Evolutionary conservation across 768 basidiomycete species (phyloP).

Genomic region (Suillus variegatus): DNA sequence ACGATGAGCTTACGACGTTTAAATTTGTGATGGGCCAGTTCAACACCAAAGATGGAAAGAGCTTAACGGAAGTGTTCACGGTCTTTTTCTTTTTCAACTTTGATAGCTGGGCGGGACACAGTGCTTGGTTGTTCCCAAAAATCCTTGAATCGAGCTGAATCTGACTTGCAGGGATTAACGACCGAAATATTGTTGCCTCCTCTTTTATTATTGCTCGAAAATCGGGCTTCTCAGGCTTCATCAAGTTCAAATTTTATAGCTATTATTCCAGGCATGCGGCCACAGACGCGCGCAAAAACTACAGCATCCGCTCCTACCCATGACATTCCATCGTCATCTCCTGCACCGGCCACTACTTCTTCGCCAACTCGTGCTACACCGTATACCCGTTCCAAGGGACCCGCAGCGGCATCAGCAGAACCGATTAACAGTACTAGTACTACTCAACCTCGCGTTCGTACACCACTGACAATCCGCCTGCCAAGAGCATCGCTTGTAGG

Average conservation of each 20-base stretch:
- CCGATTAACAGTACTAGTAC: not conserved
- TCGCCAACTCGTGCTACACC: not conserved
- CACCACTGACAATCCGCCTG: not conserved
- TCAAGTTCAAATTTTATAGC: not conserved
- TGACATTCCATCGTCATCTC: not conserved
- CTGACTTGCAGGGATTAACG: not conserved
- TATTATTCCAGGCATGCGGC: not conserved
- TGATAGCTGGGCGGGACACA: not conserved
- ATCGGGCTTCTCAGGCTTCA: not conserved
- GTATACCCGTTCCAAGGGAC: not conserved
- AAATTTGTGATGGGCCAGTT: not conserved
- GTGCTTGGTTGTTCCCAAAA: not conserved
- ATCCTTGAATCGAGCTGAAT: not conserved
- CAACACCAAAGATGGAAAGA: constrained; percentile 4
- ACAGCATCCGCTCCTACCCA: not conserved
- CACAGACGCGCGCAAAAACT: not conserved
- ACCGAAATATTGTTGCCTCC: not conserved
- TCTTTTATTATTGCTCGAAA: not conserved
- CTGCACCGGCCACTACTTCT: not conserved
- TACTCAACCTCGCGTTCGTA: not conserved
- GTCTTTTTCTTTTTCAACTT: constrained; percentile 1
- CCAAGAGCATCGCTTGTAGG: not conserved
- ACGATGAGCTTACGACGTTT: not conserved
- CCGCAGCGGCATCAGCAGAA: not conserved
- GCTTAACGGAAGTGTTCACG: not conserved